Evolutionary conservation across 257 asterid species (phyloP).

Genomic region (Catharanthus roseus): DNA sequence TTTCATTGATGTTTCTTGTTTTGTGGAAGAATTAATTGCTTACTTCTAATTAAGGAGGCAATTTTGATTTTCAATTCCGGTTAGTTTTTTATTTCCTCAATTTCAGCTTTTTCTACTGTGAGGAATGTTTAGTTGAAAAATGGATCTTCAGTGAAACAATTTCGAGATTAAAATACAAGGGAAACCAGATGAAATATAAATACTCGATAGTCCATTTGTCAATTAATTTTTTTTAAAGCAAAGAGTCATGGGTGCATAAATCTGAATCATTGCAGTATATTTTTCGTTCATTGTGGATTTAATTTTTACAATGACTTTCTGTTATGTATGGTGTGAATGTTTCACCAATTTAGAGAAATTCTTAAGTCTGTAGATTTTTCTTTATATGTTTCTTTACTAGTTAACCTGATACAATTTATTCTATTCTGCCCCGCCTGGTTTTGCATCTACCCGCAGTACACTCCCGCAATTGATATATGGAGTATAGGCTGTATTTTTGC

Average conservation of each 20-base stretch:
- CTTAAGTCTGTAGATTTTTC: neutral
- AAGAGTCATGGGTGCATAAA: neutral
- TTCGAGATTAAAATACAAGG: neutral
- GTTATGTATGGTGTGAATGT: neutral
- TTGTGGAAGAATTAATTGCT: neutral
- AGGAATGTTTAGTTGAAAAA: neutral
- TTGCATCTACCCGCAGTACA: constrained; percentile 50
- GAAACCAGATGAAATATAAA: neutral
- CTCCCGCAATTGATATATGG: constrained; percentile 95
- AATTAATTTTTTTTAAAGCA: neutral
- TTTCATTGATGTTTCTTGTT: no score
- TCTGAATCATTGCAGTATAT: neutral
- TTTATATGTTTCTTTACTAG: neutral
- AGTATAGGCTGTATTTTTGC: constrained; percentile 95
- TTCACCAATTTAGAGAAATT: neutral
- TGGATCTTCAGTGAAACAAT: neutral
- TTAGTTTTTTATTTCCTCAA: neutral
- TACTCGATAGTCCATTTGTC: neutral
- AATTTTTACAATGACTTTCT: neutral
- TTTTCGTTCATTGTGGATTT: neutral
- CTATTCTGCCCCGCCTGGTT: neutral
- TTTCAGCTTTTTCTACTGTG: neutral
- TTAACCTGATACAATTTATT: neutral
- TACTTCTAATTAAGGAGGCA: neutral
- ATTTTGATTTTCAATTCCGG: neutral